Evolutionary conservation across 495 filamentous ascomycete genomes (phyloP).

Genomic region (Penicillium pulvis): DNA sequence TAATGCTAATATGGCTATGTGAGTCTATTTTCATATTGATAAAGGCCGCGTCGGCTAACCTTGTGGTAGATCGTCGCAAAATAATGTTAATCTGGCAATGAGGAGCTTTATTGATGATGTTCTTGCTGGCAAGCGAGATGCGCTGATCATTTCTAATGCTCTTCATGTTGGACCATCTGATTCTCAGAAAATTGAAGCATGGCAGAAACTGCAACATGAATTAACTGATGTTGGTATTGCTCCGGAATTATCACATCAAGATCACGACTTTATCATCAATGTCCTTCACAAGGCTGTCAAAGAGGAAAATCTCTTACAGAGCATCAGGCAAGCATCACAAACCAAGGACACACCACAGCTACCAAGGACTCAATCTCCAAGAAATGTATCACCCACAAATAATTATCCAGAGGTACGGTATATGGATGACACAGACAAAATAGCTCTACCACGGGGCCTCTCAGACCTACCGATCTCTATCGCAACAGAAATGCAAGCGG

Average conservation of each 20-base stretch:
- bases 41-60: not conserved
- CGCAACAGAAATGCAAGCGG: constrained; percentile 1
- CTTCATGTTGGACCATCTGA: constrained; percentile 7
- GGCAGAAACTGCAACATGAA: constrained; percentile 17
- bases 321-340: not conserved
- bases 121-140: constrained; percentile 8
- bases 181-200: constrained; percentile 10
- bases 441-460: not conserved
- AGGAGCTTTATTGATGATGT: constrained; percentile 15
- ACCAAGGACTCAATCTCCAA: not conserved
- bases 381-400: not conserved
- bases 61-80: constrained; percentile 18
- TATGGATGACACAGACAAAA: constrained; percentile 11
- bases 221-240: constrained; percentile 14
- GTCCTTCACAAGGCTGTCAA: constrained; percentile 12
- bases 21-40: not conserved
- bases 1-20: constrained; percentile 27
- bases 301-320: constrained; percentile 10
- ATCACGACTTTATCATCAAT: constrained; percentile 18
- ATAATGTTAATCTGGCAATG: constrained; percentile 14
- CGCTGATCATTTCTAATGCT: constrained; percentile 2
- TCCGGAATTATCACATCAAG: constrained; percentile 11
- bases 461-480: constrained; percentile 4
- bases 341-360: not conserved
- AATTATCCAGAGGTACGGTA: constrained; percentile 4